Base-by-base conservation (phyloP, 1,284 basidiomycete genomes). In the Earliella scabrosa region DNA sequence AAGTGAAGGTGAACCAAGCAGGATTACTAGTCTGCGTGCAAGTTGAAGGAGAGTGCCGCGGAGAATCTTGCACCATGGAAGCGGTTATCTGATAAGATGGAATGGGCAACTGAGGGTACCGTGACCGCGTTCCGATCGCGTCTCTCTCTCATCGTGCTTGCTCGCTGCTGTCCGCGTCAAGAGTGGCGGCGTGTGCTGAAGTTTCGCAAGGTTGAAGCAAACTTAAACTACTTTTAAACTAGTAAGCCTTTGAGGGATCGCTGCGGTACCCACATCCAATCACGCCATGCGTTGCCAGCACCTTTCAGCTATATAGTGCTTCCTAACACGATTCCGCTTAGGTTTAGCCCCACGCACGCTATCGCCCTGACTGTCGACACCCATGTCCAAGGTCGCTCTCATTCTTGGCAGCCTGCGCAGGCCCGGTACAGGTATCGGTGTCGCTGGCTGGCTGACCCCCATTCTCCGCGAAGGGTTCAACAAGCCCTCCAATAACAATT, bases 371-470 rank as follows among this genome's bases (percentile, higher is more conserved):
- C 10, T 18, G 10, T 31, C 48, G 18, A 4, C 38, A 21, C 10
- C 50, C 50, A 66, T 63, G 61, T 49, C 62, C 26, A 63, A 61
- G 52, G 60, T 71, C 45, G 69, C 60, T 10, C 54, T 71, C 31
- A 56, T 71, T 50, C 50, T 69, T 24, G 70, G 68, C 27, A 71
- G 68, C 56, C 58, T 66, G 8, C 65, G 70, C 52, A 49, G 55
- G 7, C 60, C 63, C 20, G 67, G 68, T 4, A 69, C 68, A 46
- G 68, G 61, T 11, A 52, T 64, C 43, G 68, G 70, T 11, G 51
- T 71, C 45, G 68, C 67, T 10, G 55, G 60, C 34, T 71, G 70
- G 70, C 53, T 68, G 32, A 53, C 61, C 11, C 46, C 63, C 16
- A 40, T 68, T 53, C 55, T 68, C 43, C 51, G 66, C 29, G 29